Conservation (phyloP, 2,329 filamentous ascomycete species). For the Claviceps humidiphila region DNA sequence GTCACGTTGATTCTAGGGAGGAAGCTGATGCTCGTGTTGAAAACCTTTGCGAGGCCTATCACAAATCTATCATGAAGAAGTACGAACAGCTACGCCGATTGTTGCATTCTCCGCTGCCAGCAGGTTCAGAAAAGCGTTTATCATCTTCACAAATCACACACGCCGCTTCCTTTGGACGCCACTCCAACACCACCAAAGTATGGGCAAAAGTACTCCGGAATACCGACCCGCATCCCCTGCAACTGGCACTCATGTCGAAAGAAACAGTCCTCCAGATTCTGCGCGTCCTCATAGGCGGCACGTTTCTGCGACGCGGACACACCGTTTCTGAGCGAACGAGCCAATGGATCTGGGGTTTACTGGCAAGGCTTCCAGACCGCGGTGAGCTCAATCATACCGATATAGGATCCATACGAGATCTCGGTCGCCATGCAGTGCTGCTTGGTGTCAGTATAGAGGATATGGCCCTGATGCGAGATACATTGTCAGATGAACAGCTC, state of each 20-base stretch:
- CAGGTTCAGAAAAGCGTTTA: constrained; percentile 38
- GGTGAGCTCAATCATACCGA: constrained; percentile 66
- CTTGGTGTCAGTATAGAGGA: constrained; percentile 42
- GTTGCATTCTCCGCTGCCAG: constrained; percentile 43
- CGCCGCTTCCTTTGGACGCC: constrained; percentile 39
- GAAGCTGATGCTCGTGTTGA: constrained; percentile 15
- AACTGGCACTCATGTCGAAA: constrained; percentile 53
- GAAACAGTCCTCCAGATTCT: constrained; percentile 53
- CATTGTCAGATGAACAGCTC: constrained; percentile 25
- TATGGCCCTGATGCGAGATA: constrained; percentile 33
- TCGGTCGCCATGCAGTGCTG: constrained; percentile 63
- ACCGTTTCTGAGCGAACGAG: constrained; percentile 54
- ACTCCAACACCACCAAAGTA: constrained; percentile 32
- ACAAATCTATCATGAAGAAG: constrained; percentile 47
- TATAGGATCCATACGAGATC: constrained; percentile 60
- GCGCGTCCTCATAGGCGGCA: constrained; percentile 49
- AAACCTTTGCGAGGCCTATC: constrained; percentile 52
- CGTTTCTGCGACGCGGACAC: constrained; percentile 46
- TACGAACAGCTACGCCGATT: constrained; percentile 52
- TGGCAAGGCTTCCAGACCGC: constrained; percentile 60
- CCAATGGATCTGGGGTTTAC: constrained; percentile 72
- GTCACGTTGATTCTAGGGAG: constrained; percentile 12
- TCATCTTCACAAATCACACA: constrained; percentile 38
- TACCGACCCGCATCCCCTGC: constrained; percentile 43
- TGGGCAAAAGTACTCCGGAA: constrained; percentile 41